Percentiles rank a stretch among this genome's conserved stretches.
Evolutionary conservation across 2,329 filamentous ascomycete genomes (phyloP).

Genomic region (Sordariomycetes sp.): DNA sequence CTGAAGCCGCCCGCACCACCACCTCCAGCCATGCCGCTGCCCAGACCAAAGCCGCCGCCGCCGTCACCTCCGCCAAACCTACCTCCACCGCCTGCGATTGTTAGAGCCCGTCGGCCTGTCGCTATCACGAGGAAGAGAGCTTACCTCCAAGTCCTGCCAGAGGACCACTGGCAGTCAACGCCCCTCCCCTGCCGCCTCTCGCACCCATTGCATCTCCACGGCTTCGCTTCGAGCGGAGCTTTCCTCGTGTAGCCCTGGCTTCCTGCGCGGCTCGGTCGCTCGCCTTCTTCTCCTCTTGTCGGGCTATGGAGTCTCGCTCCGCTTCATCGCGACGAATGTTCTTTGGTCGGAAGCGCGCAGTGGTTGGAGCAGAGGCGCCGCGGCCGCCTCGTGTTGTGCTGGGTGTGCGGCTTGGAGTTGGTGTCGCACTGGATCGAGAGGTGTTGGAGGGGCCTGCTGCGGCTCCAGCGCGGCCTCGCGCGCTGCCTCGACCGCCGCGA

Average conservation of each 20-base stretch:
- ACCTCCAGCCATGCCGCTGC: constrained; percentile 12
- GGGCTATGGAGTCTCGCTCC: constrained; percentile 36
- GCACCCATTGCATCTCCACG: constrained; percentile 34
- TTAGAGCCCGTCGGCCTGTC: not conserved
- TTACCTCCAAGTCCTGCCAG: not conserved
- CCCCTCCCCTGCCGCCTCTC: constrained; percentile 15
- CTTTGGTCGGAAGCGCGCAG: constrained; percentile 36
- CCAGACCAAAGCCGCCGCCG: constrained; percentile 11
- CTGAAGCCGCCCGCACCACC: constrained; percentile 16
- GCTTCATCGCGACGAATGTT: constrained; percentile 40
- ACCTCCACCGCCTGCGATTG: constrained; percentile 15
- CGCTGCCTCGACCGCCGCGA: constrained; percentile 1
- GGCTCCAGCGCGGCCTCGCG: constrained; percentile 3
- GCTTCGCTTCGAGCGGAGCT: constrained; percentile 31
- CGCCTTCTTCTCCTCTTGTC: constrained; percentile 32
- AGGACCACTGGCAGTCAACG: not conserved
- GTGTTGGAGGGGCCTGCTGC: not conserved
- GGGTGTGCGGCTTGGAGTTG: constrained; percentile 3
- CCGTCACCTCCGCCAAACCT: constrained; percentile 12
- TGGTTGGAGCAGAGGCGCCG: constrained; percentile 23
- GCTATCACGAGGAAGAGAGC: not conserved
- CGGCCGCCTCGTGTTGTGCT: constrained; percentile 7
- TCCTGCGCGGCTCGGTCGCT: constrained; percentile 29
- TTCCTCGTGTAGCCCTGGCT: constrained; percentile 25
- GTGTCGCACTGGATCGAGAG: constrained; percentile 2